phyloP scores from a whole-genome alignment of 2,329 filamentous ascomycete genomes.

The Ophiostoma sp. region DNA sequence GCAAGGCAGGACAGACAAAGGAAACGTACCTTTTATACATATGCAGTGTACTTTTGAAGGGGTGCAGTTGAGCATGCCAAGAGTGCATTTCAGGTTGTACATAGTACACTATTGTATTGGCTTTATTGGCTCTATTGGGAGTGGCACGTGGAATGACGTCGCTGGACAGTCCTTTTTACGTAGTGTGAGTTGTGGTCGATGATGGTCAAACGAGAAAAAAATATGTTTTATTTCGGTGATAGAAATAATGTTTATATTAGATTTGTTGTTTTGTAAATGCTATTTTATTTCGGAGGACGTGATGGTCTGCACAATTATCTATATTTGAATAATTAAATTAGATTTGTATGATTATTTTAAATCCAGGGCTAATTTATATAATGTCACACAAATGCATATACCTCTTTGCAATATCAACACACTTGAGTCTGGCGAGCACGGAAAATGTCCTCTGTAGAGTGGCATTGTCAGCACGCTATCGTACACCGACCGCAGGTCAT shows the following conservation, averaged over 20 bases:
- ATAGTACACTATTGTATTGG: not conserved
- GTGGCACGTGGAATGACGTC: slow-evolving; percentile 8
- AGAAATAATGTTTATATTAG: no score
- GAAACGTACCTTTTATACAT: not conserved
- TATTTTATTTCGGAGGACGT: not conserved
- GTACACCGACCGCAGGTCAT: not conserved
- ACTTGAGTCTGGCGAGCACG: not conserved
- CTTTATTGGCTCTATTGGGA: no score
- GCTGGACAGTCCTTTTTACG: not conserved
- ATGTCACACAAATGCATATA: not conserved
- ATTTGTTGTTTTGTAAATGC: no score
- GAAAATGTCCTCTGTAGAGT: not conserved
- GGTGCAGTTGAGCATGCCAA: not conserved
- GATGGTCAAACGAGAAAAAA: no score
- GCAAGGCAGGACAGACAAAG: not conserved
- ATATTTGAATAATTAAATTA: no score
- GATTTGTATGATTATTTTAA: no score
- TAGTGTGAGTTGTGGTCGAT: not conserved
- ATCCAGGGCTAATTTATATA: no score
- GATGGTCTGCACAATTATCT: not conserved
- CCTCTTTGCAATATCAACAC: not conserved
- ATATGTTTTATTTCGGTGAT: no score
- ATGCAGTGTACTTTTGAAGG: not conserved
- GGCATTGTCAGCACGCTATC: not conserved
- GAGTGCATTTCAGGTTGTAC: not conserved